Base-by-base conservation (phyloP, 2,329 filamentous ascomycete genomes). In the Fusarium neocosmosporiellum region DNA sequence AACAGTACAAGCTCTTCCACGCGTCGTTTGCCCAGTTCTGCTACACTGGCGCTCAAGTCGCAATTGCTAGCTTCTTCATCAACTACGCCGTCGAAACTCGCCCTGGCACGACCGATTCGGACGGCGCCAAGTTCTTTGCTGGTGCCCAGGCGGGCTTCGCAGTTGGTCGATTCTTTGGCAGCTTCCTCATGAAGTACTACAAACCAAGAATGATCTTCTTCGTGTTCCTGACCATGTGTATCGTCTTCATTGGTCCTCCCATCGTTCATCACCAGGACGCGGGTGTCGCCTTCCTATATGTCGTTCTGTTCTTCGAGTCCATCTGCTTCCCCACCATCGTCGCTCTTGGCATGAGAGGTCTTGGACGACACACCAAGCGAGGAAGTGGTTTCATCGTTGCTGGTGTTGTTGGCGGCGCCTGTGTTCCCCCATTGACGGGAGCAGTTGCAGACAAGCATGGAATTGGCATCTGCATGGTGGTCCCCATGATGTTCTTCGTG, bases 281-380 rank as follows among this genome's bases (percentile, higher is more conserved):
- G 0, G 87, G 87, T 50, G 83, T 90, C 69, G 83, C 86, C 7
- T 90, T 94, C 86, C 87, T 94, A 33, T 93, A 90, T 80, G 70
- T 93, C 11, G 89, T 91, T 8, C 86, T 95, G 27, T 94, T 95
- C 84, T 95, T 95, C 81, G 93, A 94, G 82, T 92, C 89, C 5
- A 92, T 94, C 78, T 93, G 91, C 80, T 96, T 95, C 85, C 93
- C 93, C 0, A 95, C 93, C 20, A 94, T 96, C 77, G 90, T 96
- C 33, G 92, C 93, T 5, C 86, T 95, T 4, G 92, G 92, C 10
- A 94, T 94, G 85, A 88, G 92, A 24, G 93, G 92, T 3, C 86
- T 95, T 1, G 93, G 94, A 7, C 88, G 90, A 20, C 91, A 96
- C 82, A 93, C 91, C 37, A 95, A 95, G 85, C 88, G 92, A 68